Conservation (phyloP, 2,329 filamentous ascomycete species). For the Sporothrix protearum region DNA sequence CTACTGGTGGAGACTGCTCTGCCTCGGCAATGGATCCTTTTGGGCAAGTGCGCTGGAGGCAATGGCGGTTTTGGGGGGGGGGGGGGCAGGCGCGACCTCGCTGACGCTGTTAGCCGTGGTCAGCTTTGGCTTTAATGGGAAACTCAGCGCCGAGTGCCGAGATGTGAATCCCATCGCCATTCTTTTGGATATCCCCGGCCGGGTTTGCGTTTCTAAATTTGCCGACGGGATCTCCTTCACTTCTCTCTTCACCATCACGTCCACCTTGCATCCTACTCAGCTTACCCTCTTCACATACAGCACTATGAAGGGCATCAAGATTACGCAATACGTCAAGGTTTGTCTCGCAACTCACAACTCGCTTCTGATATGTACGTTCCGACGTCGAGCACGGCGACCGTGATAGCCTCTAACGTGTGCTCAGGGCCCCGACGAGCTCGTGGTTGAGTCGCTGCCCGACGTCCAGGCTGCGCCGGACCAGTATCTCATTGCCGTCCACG, state of each 20-base stretch:
- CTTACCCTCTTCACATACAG: neutral
- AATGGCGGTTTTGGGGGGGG: neutral
- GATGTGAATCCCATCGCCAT: neutral
- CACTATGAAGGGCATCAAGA: constrained; percentile 17
- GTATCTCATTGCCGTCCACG: constrained; percentile 84
- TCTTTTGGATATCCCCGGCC: neutral
- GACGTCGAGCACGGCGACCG: too few relatives aligned
- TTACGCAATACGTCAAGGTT: constrained; percentile 15
- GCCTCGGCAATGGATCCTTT: constrained; percentile 11
- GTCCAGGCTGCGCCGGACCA: constrained; percentile 67
- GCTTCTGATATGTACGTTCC: neutral
- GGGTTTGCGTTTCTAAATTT: neutral
- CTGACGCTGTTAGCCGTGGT: neutral
- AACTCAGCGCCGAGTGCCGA: constrained; percentile 3
- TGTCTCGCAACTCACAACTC: neutral
- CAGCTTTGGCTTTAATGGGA: constrained; percentile 8
- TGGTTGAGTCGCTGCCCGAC: constrained; percentile 69
- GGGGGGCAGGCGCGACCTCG: neutral
- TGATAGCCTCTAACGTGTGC: neutral
- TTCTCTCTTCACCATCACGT: neutral
- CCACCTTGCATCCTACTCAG: neutral
- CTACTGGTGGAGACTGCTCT: neutral
- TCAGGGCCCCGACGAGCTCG: constrained; percentile 75
- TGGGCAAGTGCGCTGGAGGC: neutral
- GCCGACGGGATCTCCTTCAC: neutral